These are phyloP conservation scores for Trichoderma koningiopsis DNA, from an alignment of 2,329 filamentous ascomycete species.

Conservation along the genomic window DNA sequence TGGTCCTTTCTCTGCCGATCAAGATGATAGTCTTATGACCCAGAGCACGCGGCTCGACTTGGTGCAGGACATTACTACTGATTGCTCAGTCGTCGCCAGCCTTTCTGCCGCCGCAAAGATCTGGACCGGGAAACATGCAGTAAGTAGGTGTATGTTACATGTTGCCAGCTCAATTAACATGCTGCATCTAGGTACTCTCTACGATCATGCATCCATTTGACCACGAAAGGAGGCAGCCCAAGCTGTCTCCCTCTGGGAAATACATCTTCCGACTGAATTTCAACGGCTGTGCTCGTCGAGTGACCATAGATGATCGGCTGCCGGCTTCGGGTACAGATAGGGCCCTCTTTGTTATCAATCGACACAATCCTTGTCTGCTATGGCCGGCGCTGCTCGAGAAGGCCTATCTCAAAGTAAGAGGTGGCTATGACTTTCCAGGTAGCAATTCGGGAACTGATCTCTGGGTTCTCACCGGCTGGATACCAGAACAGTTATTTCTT, in stretches of 20 bases:
- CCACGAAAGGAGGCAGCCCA: slow-evolving; percentile 56
- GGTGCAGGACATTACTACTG: slow-evolving; percentile 92
- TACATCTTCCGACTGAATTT: slow-evolving; percentile 94
- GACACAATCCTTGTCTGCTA: slow-evolving; percentile 75
- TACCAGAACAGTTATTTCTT: slow-evolving; percentile 91
- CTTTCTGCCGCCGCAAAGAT: slow-evolving; percentile 78
- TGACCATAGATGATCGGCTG: slow-evolving; percentile 85
- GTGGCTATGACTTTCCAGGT: slow-evolving; percentile 95
- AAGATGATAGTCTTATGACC: slow-evolving; percentile 53
- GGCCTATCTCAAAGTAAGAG: slow-evolving; percentile 91
- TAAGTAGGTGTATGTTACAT: slow-evolving; percentile 41
- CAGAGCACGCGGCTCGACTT: slow-evolving; percentile 69
- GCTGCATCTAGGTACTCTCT: slow-evolving; percentile 60
- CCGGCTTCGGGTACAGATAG: slow-evolving; percentile 75
- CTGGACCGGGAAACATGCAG: slow-evolving; percentile 68
- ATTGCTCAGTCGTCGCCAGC: slow-evolving; percentile 96
- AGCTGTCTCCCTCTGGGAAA: slow-evolving; percentile 76
- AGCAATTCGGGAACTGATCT: slow-evolving; percentile 96
- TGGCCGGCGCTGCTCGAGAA: slow-evolving; percentile 96
- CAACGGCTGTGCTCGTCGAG: slow-evolving; percentile 87
- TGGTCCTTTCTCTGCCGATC: slow-evolving; percentile 1
- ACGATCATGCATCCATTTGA: slow-evolving; percentile 78
- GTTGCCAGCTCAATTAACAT: neutral
- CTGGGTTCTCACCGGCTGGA: slow-evolving; percentile 92
- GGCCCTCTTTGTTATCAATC: slow-evolving; percentile 83